A percentile compares a stretch with the other conserved stretches of the same genome.
These are phyloP conservation scores for Mortierella sp. DNA, from an alignment of 371 early-diverging fungal genomes.

Conservation along the genomic window DNA sequence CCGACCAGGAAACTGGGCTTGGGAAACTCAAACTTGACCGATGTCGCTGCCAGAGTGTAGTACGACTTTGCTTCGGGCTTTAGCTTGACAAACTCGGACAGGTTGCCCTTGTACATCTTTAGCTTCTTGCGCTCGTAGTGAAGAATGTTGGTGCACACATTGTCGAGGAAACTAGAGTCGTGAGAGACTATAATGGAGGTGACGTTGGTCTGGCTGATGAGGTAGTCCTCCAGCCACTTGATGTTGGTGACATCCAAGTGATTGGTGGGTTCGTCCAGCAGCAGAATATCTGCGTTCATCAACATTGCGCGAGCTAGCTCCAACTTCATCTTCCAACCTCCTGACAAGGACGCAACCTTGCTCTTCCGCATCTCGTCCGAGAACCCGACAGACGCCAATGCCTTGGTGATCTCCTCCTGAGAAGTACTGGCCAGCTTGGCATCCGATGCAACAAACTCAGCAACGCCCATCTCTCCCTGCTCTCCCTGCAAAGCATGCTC, in stretches of 20 bases:
- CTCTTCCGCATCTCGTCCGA: conserved; percentile 73
- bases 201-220: conserved; percentile 76
- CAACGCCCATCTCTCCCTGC: conserved; percentile 74
- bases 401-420: conserved; percentile 65
- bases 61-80: conserved; percentile 84
- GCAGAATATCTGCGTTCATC: conserved; percentile 86
- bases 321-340: conserved; percentile 94
- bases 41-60: conserved; percentile 72
- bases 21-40: conserved; percentile 76
- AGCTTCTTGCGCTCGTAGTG: conserved; percentile 85
- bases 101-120: conserved; percentile 86
- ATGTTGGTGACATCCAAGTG: conserved; percentile 90
- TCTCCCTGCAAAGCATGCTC: conserved; percentile 86
- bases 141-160: conserved; percentile 86
- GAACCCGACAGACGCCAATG: conserved; percentile 76
- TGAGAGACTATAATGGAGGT: conserved; percentile 92
- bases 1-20: conserved; percentile 81
- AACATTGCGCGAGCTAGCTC: conserved; percentile 91
- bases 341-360: conserved; percentile 81
- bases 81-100: conserved; percentile 86
- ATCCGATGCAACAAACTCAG: conserved; percentile 76
- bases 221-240: conserved; percentile 87
- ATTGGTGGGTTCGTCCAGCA: conserved; percentile 95
- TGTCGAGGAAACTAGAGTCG: conserved; percentile 91
- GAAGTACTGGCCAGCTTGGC: conserved; percentile 66